Base-by-base conservation (phyloP, 495 filamentous ascomycete species). In the Talaromyces nanjingensis region DNA sequence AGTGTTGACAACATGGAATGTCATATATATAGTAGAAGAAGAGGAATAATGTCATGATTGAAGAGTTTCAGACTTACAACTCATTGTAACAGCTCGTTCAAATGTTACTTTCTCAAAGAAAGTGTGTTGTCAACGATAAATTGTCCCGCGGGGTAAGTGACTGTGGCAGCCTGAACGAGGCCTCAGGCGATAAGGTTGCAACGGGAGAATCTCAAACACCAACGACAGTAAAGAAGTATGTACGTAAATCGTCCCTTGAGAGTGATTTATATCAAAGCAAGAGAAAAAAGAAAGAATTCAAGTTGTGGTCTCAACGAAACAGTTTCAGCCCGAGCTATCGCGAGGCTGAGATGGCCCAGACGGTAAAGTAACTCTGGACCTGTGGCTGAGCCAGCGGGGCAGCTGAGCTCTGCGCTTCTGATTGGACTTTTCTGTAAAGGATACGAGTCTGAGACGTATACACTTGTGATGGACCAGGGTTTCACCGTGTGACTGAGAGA, bases 21-120 rank as follows among this genome's bases (percentile, higher is more conserved):
- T 20, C 45, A 9, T 49, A 20, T 49, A 20, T 18, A 49, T 56
- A 3, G 12, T 56, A 29, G 20, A 56, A 27, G 14, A 56, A 27
- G 27, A 27, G 27, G 3, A 4, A 27, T 27, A 27, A 27, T 27
- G 3, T 27, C 27, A 49, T 49, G 18, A 49, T 20, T 18, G 12
- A 25, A 27, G 20, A 56, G 16, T 18, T 52, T 18, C 20, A 62
- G 60, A 81, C 78, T 78, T 66, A 81, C 79, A 80, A 71, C 76
- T 80, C 79, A 81, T 81, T 65, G 67, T 75, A 72, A 53, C 69
- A 66, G 69, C 65, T 62, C 24, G n/a, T 33, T 20, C 18, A 4
- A 53, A 8, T 18, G 16, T 16, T 57, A 14, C 49, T 54, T 8
- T 25, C 49, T 54, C 14, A 9, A 18, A 18, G 42, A 49, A 18